Base-by-base conservation (phyloP, 2,329 filamentous ascomycete species). In the Penicillium sp. region DNA sequence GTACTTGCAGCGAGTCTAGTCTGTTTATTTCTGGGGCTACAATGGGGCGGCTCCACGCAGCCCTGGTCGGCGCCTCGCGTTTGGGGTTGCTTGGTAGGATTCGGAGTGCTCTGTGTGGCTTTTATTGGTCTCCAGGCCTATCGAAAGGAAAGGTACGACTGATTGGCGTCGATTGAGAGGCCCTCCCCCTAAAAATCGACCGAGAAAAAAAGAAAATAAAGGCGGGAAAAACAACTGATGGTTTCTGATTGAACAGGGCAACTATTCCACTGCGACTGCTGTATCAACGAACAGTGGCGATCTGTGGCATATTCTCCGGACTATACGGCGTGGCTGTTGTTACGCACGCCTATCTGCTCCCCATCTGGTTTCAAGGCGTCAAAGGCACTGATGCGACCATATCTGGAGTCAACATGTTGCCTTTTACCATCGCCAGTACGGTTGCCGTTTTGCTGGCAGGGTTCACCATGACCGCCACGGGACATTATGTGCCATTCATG, bases 31-130 rank as follows among this genome's bases (percentile, higher is more conserved):
- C 40, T 43, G 6, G 40, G 40, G 40, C 40, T 43, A 6, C 40
- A 43, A 43, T 43, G 40, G 40, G 40, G 40, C 25, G 40, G 40
- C 40, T 43, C 40, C 28, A 43, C 40, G 24, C 28, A 43, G 18
- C 40, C 40, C 29, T 43, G 40, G 40, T 43, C 40, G n/a, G 40
- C 40, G 29, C 24, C 40, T 43, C 40, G 40, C 8, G 40, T 43
- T 35, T 43, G 40, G 40, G 40, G 40, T 18, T 43, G 40, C 29
- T 25, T 43, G 25, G 28, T 43, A n/a, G 40, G 40, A 11, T 43
- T 43, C 13, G 40, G 28, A 7, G 29, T 43, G 9, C 13, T 43
- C 3, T 43, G 29, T 35, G 40, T 34, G 12, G 33, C 33, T 12
- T 43, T 43, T 8, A 35, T 43, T 43, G 40, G 40, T 12, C 40